Conservation (phyloP, 148 eudicot genomes). For the Camellia granthamiana region DNA sequence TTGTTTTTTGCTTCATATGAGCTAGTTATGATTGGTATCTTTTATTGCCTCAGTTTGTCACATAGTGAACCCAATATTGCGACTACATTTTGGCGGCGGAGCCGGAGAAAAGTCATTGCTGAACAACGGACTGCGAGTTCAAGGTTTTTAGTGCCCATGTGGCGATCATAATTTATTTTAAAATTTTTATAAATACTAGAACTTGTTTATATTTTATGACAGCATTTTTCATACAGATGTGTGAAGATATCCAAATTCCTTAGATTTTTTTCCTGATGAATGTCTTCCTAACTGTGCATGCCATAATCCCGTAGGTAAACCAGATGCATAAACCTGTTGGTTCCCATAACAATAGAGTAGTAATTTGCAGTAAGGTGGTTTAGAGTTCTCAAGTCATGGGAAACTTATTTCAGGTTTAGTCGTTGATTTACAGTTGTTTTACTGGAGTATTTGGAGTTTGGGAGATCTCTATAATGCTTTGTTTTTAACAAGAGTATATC, state of each 20-base stretch:
- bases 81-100: slow-evolving; percentile 78
- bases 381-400: neutral
- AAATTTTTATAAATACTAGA: neutral
- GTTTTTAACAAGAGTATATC: too few relatives aligned
- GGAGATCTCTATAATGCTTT: too few relatives aligned
- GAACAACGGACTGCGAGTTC: slow-evolving; percentile 96
- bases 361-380: neutral
- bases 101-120: slow-evolving; percentile 87
- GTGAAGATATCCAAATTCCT: neutral
- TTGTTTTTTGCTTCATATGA: slow-evolving; percentile 2
- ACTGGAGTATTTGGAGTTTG: too few relatives aligned
- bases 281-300: neutral
- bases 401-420: neutral
- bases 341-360: neutral
- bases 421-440: too few relatives aligned
- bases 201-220: neutral
- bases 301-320: neutral
- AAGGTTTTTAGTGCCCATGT: slow-evolving; percentile 53
- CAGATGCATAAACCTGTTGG: neutral
- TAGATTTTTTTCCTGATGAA: neutral
- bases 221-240: neutral
- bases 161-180: neutral
- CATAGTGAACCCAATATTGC: slow-evolving; percentile 91
- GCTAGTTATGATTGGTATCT: slow-evolving; percentile 17
- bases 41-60: slow-evolving; percentile 56